Evolutionary conservation across 257 asterid species (phyloP).

Genomic region (Fraxinus excelsior): DNA sequence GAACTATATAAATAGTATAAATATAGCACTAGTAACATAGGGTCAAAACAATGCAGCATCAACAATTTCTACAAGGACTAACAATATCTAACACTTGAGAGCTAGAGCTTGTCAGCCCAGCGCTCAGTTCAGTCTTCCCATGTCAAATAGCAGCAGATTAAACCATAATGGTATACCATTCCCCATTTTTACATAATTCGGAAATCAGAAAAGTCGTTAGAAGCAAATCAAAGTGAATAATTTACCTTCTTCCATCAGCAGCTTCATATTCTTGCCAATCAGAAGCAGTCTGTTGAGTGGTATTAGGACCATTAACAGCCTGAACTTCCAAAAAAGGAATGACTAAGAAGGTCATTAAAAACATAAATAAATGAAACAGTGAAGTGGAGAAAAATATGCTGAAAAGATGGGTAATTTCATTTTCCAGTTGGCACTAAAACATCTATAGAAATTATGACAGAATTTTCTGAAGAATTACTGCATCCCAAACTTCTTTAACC

Average conservation of each 20-base stretch:
- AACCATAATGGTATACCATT: slow-evolving; percentile 5
- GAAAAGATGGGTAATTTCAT: slow-evolving; percentile 8
- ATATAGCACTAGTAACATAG: background rate
- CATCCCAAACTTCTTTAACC: background rate
- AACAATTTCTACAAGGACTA: background rate
- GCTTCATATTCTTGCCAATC: slow-evolving; percentile 97
- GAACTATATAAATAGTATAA: background rate
- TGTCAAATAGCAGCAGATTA: slow-evolving; percentile 20
- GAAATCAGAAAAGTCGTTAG: slow-evolving; percentile 7
- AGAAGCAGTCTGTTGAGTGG: slow-evolving; percentile 60
- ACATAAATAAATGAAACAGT: background rate
- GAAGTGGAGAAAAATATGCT: slow-evolving; percentile 2
- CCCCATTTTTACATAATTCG: background rate
- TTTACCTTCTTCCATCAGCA: slow-evolving; percentile 91
- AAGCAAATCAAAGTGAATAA: slow-evolving; percentile 14
- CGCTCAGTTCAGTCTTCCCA: slow-evolving; percentile 8
- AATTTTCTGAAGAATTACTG: background rate
- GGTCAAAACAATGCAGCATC: slow-evolving; percentile 1
- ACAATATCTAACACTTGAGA: slow-evolving; percentile 16
- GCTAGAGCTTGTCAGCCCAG: slow-evolving; percentile 9
- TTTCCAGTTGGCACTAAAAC: slow-evolving; percentile 11
- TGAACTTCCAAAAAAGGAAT: slow-evolving; percentile 14
- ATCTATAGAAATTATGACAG: background rate
- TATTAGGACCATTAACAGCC: slow-evolving; percentile 47
- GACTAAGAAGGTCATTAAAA: slow-evolving; percentile 17